Evolutionary conservation across 2,329 filamentous ascomycete genomes (phyloP), one percentile per base, ranked within the genome.

Genomic region (Madurella fahalii): DNA sequence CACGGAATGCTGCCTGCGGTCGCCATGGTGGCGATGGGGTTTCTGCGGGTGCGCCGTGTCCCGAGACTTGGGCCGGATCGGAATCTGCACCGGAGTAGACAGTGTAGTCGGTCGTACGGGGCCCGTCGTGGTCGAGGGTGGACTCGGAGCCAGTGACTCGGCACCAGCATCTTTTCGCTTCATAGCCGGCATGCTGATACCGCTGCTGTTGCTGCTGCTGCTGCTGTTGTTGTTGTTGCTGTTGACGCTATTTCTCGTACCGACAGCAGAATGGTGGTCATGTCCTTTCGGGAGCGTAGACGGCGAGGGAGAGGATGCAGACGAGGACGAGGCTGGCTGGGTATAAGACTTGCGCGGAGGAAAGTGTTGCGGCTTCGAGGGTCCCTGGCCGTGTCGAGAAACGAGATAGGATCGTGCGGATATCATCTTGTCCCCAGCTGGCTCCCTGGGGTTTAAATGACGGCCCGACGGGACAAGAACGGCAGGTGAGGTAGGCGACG

Each of bases 21-120:
- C 70, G 25, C 65, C 67, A 54, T 71, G 66, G 49, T 71, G 69
- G 40, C 73, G 71, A 63, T 67, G 74, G 58, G 58, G 46, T 46
- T 70, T 69, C 34, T 72, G 68, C 13, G 63, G 58, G 57, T 71
- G 68, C 9, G 65, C 64, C 2, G 63, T 60, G 48, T 71, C 71
- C 53, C 72, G 66, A 51, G 69, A 68, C 56, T 71, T 75, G 31
- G 69, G 67, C 56, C 70, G 74, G 44, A 69, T 68, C 40, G 80
- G 80, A 45, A 83, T 83, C 65, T 81, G 77, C 16, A 83, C 78
- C 0, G 80, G 80, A 58, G 74, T 77, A 17, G 78, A 77, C 18
- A 77, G 69, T 17, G 68, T 70, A 40, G 64, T 68, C 43, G 73
- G 70, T 52, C 70, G 69, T 32, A 68, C 62, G 50, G 67, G 58